Evolutionary conservation across 2,329 filamentous ascomycete species (phyloP).

Genomic region (Arthrinium puccinioides): DNA sequence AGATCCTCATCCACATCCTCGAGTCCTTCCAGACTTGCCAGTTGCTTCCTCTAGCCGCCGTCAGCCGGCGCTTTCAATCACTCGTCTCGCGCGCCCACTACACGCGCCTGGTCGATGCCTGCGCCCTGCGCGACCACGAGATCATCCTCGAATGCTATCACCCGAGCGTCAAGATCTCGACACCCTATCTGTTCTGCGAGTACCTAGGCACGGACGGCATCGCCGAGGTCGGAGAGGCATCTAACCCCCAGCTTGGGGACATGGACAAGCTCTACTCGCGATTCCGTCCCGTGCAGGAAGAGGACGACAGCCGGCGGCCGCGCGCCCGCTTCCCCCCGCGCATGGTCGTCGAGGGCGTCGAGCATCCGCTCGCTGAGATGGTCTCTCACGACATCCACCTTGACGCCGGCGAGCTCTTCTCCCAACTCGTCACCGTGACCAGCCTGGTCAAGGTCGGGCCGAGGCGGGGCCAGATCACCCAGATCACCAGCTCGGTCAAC

Average conservation of each 20-base stretch:
- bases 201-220: slow-evolving; percentile 59
- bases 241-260: slow-evolving; percentile 25
- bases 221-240: slow-evolving; percentile 28
- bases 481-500: slow-evolving; percentile 56
- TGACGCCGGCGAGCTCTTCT: slow-evolving; percentile 65
- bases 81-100: slow-evolving; percentile 58
- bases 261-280: slow-evolving; percentile 58
- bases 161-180: slow-evolving; percentile 59
- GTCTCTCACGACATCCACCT: slow-evolving; percentile 56
- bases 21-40: slow-evolving; percentile 37
- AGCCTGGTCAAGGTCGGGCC: slow-evolving; percentile 63
- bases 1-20: slow-evolving; percentile 47
- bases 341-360: slow-evolving; percentile 11
- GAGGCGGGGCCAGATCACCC: slow-evolving; percentile 48
- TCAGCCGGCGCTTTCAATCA: slow-evolving; percentile 57
- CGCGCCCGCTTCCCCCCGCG: slow-evolving; percentile 15
- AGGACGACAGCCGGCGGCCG: slow-evolving; percentile 33
- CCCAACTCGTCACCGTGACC: slow-evolving; percentile 62
- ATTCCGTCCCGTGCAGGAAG: slow-evolving; percentile 54
- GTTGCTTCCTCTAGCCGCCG: slow-evolving; percentile 49
- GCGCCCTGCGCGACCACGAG: slow-evolving; percentile 52
- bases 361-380: slow-evolving; percentile 26
- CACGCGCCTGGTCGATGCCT: slow-evolving; percentile 52
- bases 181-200: slow-evolving; percentile 60
- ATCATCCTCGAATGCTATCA: slow-evolving; percentile 75